Base-by-base conservation (phyloP, 352 stramenopile species). In the Phytopythium mirpurense region DNA sequence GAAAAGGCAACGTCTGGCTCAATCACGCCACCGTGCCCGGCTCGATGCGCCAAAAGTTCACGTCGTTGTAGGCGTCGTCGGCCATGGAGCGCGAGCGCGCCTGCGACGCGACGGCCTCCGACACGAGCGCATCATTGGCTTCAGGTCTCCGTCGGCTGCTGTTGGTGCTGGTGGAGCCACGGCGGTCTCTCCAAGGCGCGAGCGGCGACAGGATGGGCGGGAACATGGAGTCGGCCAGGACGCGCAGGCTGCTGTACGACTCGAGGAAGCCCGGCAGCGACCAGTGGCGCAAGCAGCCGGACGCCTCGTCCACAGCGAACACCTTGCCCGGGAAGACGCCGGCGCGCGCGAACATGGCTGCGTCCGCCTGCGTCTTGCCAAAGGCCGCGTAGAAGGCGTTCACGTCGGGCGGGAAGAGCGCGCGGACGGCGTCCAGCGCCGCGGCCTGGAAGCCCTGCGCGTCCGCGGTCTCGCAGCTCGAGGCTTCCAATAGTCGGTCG, bases 301-400 rank as follows among this genome's bases (percentile, higher is more conserved):
- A 66, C 7, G 51, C 51, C 56, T 78, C 59, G 48, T 90, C 72
- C 19, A 93, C 70, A 0, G 83, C 49, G 34, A 93, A 90, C 29
- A 90, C 73, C 46, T 90, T 90, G 5, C 80, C 83, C 6, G 70
- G 68, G 48, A 88, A 89, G 1, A 96, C 76, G n/a, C 86, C 83
- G 1, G 76, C 74, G n/a, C 86, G 59, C 4, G 72, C 78, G 52
- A 93, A 88, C 21, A 78, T 60, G 9, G 70, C 51, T 32, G 67
- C 84, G 51, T 91, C 74, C 2, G 61, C 68, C 23, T 76, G 52
- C 2, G 65, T 85, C 26, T 75, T 86, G 26, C 83, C 80, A 53
- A 96, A 94, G 7, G 78, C 83, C 2, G 83, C 82, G 57, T 91
- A 91, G 55, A 93, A 95, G 18, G 86, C 80, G 44, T 90, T 91